Conservation (phyloP, 2,329 filamentous ascomycete genomes). For the Xylaria hypoxylon region DNA sequence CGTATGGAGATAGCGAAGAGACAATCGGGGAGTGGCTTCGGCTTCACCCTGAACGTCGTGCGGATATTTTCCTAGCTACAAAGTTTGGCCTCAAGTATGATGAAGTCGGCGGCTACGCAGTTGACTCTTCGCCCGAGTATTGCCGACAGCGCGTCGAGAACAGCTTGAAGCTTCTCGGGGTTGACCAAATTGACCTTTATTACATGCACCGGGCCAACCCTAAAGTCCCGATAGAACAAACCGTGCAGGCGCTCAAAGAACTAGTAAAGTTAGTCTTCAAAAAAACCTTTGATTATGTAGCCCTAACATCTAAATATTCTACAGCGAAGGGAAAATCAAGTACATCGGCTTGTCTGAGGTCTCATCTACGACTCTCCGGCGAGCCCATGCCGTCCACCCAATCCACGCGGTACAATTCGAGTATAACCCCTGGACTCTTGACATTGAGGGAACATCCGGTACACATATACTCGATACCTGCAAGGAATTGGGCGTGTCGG, state of each 20-base stretch:
- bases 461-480: conserved; percentile 57
- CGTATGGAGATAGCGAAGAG: conserved; percentile 52
- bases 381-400: conserved; percentile 61
- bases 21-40: conserved; percentile 55
- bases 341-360: conserved; percentile 64
- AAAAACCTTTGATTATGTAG: background rate
- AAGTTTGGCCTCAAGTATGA: conserved; percentile 59
- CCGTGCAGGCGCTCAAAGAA: conserved; percentile 57
- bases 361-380: conserved; percentile 60
- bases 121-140: conserved; percentile 45
- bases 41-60: conserved; percentile 55
- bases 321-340: conserved; percentile 63
- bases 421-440: conserved; percentile 61
- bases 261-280: conserved; percentile 51
- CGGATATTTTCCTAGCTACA: conserved; percentile 60
- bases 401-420: conserved; percentile 66
- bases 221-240: conserved; percentile 60
- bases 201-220: conserved; percentile 59
- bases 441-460: conserved; percentile 58
- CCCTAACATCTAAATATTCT: background rate
- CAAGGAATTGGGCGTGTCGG: conserved; percentile 59
- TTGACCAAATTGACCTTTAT: conserved; percentile 60
- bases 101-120: conserved; percentile 19
- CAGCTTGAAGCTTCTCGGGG: conserved; percentile 43
- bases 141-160: conserved; percentile 25